phyloP scores from a whole-genome alignment of 179 eudicot species.

The Camellia oleifera region DNA sequence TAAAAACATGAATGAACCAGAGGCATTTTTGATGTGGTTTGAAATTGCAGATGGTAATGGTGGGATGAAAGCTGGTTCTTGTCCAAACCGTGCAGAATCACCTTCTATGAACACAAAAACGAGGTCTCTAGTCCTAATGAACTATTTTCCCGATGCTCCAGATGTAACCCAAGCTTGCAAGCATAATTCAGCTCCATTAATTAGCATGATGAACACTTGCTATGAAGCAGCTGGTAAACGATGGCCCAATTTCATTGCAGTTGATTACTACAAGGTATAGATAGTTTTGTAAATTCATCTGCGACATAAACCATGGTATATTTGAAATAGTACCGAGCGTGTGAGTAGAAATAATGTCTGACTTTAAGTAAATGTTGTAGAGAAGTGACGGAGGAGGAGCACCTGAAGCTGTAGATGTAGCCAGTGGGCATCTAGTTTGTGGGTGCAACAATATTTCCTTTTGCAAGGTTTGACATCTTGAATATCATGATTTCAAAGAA shows the following conservation, averaged over 20 bases:
- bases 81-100: conserved; percentile 92
- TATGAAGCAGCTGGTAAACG: conserved; percentile 61
- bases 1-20: background rate
- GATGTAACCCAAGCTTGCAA: conserved; percentile 67
- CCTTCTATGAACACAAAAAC: conserved; percentile 63
- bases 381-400: conserved; percentile 98
- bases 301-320: background rate
- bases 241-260: conserved; percentile 89
- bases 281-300: background rate
- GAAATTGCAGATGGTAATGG: conserved; percentile 75
- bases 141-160: conserved; percentile 67
- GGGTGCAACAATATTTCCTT: conserved; percentile 58
- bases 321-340: background rate
- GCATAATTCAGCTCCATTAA: conserved; percentile 79
- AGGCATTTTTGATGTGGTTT: conserved; percentile 4
- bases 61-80: conserved; percentile 70
- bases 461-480: conserved; percentile 60
- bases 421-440: conserved; percentile 74
- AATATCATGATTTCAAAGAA: background rate
- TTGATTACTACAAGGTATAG: conserved; percentile 89
- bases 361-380: conserved; percentile 29
- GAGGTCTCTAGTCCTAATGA: conserved; percentile 69
- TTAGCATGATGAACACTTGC: conserved; percentile 72
- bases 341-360: background rate
- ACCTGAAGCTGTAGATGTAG: conserved; percentile 77